Base-by-base conservation (phyloP, 75 land plant species). In the Picea sitchensis region DNA sequence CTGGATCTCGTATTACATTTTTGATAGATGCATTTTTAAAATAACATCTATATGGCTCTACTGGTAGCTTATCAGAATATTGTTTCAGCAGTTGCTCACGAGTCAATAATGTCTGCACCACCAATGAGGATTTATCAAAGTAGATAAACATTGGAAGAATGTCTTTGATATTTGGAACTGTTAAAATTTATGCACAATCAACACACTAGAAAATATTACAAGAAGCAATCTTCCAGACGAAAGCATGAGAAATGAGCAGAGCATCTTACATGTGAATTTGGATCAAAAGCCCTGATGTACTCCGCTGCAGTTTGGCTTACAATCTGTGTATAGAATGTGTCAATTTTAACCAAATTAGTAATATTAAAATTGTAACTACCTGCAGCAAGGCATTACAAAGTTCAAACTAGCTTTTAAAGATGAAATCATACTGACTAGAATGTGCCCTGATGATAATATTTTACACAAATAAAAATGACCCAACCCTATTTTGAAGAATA, bases 1-100 rank as follows among this genome's bases (percentile, higher is more conserved):
- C 98, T 78, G 99, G 99, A 75, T 96, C 98, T 31, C 86, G 89
- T 30, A 96, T 72, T 14, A 77, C 85, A 85, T 91, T 95, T 76
- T 78, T 82, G 20, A 86, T 86, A n/a, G 91, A 63, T 30, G 88
- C 86, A 79, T 81, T 78, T 62, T 79, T 92, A 68, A 94, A 90
- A 12, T 79, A 61, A 74, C 84, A 84, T 38, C 51, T 59, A 65
- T 65, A 86, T 56, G 91, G 82, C 67, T 89, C 87, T 23, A 78
- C 36, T 32, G 84, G 84, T 11, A 82, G 57, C 65, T 79, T 92
- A 73, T 88, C 86, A 77, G 88, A 80, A 47, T 71, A 89, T 74
- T 89, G 88, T 75, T 84, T 80, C 73, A 81, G 85, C 77, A 96
- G 68, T 65, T 88, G 83, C 63, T 92, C 94, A 12, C 82, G 84